Conservation (phyloP, 306 rosid genomes). For the Malus sylvestris region DNA sequence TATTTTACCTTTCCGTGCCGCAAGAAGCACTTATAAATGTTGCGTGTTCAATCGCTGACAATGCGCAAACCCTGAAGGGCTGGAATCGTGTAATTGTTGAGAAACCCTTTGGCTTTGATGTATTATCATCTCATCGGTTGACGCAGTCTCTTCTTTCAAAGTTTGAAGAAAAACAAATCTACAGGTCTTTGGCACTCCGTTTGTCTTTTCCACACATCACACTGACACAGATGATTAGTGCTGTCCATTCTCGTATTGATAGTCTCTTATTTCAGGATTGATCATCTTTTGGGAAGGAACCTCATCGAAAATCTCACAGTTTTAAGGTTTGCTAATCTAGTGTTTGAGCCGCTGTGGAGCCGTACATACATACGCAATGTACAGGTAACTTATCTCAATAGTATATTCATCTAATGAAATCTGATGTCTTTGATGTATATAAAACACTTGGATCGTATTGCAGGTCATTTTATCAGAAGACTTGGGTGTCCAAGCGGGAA, state of each 20-base stretch:
- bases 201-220: not conserved
- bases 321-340: constrained; percentile 87
- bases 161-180: constrained; percentile 77
- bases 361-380: constrained; percentile 68
- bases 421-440: not conserved
- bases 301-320: constrained; percentile 92
- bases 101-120: constrained; percentile 87
- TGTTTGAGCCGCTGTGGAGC: constrained; percentile 89
- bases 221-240: not conserved
- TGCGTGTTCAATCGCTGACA: constrained; percentile 56
- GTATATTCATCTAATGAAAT: not conserved
- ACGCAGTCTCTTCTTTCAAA: constrained; percentile 75
- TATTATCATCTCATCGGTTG: constrained; percentile 59
- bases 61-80: constrained; percentile 75
- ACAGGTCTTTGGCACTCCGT: constrained; percentile 45
- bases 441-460: constrained; percentile 8
- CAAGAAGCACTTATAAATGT: constrained; percentile 88
- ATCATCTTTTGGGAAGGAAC: constrained; percentile 91
- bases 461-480: constrained; percentile 85
- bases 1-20: constrained; percentile 91
- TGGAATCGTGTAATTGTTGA: constrained; percentile 91
- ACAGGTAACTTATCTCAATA: constrained; percentile 38
- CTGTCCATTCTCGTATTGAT: not conserved
- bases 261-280: constrained; percentile 60
- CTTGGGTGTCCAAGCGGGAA: constrained; percentile 60